phyloP scores from a whole-genome alignment of 2,329 filamentous ascomycete genomes.

The Colletotrichum nymphaeae region DNA sequence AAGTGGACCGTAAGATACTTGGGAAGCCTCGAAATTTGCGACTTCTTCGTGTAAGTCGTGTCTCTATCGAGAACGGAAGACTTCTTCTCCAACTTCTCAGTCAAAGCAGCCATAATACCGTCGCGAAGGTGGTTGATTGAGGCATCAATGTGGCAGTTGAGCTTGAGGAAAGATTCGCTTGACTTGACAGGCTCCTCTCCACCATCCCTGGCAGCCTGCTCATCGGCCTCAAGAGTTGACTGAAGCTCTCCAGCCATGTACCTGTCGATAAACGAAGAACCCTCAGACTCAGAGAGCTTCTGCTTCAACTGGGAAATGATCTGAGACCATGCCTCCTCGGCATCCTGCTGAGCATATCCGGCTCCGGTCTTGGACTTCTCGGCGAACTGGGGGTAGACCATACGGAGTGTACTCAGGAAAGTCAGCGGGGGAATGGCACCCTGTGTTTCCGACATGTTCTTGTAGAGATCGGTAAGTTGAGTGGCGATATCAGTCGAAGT shows the following conservation, averaged over 20 bases:
- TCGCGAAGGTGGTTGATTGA: constrained; percentile 92
- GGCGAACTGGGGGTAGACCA: constrained; percentile 90
- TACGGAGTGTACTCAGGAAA: constrained; percentile 85
- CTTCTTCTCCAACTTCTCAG: constrained; percentile 91
- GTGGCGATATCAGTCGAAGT: constrained; percentile 35
- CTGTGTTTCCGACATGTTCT: constrained; percentile 89
- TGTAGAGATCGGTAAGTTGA: constrained; percentile 85
- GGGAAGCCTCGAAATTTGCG: constrained; percentile 88
- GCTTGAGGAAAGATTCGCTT: constrained; percentile 86
- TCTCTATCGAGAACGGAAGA: constrained; percentile 83
- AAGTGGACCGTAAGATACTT: constrained; percentile 98
- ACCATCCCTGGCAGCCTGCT: constrained; percentile 77
- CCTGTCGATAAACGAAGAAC: constrained; percentile 84
- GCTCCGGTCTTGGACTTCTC: constrained; percentile 85
- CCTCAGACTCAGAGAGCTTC: constrained; percentile 69
- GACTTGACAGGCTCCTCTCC: constrained; percentile 77
- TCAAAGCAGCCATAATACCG: constrained; percentile 83
- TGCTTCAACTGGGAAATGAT: constrained; percentile 86
- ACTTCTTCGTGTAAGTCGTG: constrained; percentile 88
- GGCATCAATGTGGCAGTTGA: constrained; percentile 93
- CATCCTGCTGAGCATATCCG: constrained; percentile 97
- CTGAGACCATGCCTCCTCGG: constrained; percentile 98
- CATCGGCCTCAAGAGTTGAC: constrained; percentile 84
- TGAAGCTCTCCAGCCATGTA: constrained; percentile 89
- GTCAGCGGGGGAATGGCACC: constrained; percentile 84